These are phyloP conservation scores for Ganoderma resinaceum DNA, from an alignment of 1,284 basidiomycete species.

Conservation along the genomic window DNA sequence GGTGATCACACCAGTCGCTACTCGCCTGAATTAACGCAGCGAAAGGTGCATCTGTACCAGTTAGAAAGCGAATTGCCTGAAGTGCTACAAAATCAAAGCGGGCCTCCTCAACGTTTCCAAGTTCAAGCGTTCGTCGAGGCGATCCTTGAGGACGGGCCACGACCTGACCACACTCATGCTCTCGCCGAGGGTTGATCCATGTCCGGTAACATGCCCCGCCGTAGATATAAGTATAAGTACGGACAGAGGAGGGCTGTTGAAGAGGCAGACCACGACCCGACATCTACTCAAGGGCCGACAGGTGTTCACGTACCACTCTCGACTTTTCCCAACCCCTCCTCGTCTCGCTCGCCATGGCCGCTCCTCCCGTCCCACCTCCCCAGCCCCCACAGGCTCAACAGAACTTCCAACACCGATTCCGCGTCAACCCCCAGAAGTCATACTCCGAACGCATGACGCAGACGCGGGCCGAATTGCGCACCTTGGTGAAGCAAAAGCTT, in stretches of 20 bases:
- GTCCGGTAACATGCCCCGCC: not conserved
- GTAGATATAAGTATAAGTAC: conserved; percentile 10
- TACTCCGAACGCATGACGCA: conserved; percentile 43
- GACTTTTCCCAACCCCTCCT: not conserved
- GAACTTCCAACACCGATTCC: conserved; percentile 32
- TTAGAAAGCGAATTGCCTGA: conserved; percentile 2
- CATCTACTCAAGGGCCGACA: not conserved
- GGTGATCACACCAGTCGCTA: not conserved
- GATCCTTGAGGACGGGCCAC: conserved; percentile 10
- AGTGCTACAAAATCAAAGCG: not conserved
- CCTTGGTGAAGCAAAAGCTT: conserved; percentile 37
- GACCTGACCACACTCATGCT: conserved; percentile 11
- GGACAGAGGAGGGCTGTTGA: not conserved
- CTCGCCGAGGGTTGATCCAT: conserved; percentile 3
- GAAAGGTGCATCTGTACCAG: not conserved
- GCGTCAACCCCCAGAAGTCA: conserved; percentile 36
- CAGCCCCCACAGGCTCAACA: not conserved
- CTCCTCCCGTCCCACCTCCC: not conserved
- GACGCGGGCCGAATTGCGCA: conserved; percentile 39
- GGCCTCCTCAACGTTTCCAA: conserved; percentile 6
- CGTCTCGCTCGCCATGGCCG: not conserved
- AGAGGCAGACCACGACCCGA: not conserved
- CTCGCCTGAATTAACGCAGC: not conserved
- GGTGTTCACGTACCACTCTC: not conserved
- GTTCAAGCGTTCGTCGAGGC: conserved; percentile 8